A percentile compares a stretch with the other conserved stretches of the same genome.
Evolutionary conservation across 805 yeast species (phyloP).

Genomic region (Tanozyma kutaoensis): DNA sequence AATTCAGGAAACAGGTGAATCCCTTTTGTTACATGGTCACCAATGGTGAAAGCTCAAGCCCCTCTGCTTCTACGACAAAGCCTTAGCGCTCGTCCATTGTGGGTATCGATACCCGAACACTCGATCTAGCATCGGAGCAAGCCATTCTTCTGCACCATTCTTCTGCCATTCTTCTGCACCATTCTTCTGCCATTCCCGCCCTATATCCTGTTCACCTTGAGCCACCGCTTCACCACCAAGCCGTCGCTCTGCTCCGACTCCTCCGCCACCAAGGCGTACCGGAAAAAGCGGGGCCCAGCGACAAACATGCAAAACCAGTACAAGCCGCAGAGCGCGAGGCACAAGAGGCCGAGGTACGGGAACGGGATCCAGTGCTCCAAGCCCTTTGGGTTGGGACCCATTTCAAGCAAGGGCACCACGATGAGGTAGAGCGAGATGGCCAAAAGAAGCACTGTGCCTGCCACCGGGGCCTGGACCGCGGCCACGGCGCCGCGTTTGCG

Average conservation of each 20-base stretch:
- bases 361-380: constrained; percentile 33
- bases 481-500: constrained; percentile 39
- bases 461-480: constrained; percentile 34
- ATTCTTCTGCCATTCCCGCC: too few relatives aligned
- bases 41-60: too few relatives aligned
- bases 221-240: constrained; percentile 43
- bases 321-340: constrained; percentile 27
- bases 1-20: too few relatives aligned
- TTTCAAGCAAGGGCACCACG: constrained; percentile 33
- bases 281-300: constrained; percentile 30
- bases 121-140: too few relatives aligned
- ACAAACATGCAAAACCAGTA: constrained; percentile 47
- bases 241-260: constrained; percentile 41
- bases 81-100: too few relatives aligned
- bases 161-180: too few relatives aligned
- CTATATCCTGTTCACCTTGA: constrained; percentile 13
- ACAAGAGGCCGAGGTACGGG: constrained; percentile 30
- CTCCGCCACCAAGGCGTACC: constrained; percentile 31
- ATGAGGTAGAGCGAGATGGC: constrained; percentile 33
- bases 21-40: too few relatives aligned
- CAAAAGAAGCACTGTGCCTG: constrained; percentile 35
- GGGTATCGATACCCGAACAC: too few relatives aligned
- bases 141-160: too few relatives aligned
- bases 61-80: too few relatives aligned
- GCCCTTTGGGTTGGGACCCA: constrained; percentile 26